Conservation (phyloP, 495 filamentous ascomycete species). For the Xylaria sp. region DNA sequence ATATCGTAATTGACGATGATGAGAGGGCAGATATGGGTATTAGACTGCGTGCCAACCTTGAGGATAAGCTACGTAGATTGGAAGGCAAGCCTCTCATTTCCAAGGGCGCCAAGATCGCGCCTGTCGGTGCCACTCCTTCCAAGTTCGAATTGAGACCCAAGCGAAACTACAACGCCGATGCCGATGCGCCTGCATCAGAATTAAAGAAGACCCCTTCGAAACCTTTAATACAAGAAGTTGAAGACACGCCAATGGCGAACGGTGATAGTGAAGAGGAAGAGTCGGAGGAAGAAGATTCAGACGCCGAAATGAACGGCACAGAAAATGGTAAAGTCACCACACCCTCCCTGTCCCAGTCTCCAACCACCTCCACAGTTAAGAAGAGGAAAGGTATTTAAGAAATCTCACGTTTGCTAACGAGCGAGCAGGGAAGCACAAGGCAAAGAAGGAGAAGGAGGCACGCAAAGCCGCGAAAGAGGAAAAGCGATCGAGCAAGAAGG, state of each 20-base stretch:
- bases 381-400: too few species aligned
- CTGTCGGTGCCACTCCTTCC: slow-evolving; percentile 69
- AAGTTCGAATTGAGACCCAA: slow-evolving; percentile 95
- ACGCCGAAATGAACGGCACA: slow-evolving; percentile 38
- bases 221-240: slow-evolving; percentile 62
- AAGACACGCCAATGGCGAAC: slow-evolving; percentile 54
- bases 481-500: slow-evolving; percentile 54
- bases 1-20: slow-evolving; percentile 80
- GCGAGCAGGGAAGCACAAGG: slow-evolving; percentile 51
- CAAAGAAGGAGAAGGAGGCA: slow-evolving; percentile 51
- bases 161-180: slow-evolving; percentile 95
- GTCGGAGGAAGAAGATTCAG: slow-evolving; percentile 38
- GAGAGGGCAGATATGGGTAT: slow-evolving; percentile 80
- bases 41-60: slow-evolving; percentile 75
- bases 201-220: slow-evolving; percentile 65
- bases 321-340: slow-evolving; percentile 37
- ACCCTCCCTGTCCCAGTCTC: slow-evolving; percentile 22
- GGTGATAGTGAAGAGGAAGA: slow-evolving; percentile 43
- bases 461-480: slow-evolving; percentile 45
- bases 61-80: slow-evolving; percentile 81
- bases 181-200: slow-evolving; percentile 80
- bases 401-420: slow-evolving; percentile 49
- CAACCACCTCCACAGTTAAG: slow-evolving; percentile 38
- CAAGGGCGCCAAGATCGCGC: slow-evolving; percentile 76
- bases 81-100: slow-evolving; percentile 90